phyloP scores from a whole-genome alignment of 225 moss, liverwort and hornwort genomes.

The Lunularia cruciata region DNA sequence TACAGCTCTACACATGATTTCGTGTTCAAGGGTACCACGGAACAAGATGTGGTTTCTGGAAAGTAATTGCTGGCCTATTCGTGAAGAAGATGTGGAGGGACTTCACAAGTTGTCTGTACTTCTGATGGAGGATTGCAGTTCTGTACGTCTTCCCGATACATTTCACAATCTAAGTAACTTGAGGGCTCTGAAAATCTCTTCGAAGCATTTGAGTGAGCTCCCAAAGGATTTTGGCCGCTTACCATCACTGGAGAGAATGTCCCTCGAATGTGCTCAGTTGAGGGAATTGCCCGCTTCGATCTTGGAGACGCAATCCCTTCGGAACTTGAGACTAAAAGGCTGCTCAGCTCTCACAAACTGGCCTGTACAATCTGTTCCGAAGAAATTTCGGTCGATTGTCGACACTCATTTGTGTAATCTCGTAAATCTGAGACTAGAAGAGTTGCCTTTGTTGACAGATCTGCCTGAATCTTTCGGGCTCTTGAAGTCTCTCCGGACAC shows the following conservation, averaged over 20 bases:
- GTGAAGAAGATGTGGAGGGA: neutral
- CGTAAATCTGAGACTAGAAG: neutral
- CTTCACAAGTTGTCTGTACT: neutral
- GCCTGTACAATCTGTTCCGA: no score
- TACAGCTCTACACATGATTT: no score
- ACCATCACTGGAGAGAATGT: neutral
- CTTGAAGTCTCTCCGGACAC: neutral
- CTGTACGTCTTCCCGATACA: neutral
- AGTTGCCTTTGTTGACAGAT: neutral
- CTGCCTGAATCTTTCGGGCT: neutral
- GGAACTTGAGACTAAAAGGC: neutral
- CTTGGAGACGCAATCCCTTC: neutral
- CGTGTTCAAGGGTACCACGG: no score
- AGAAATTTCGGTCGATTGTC: no score
- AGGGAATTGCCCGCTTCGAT: neutral
- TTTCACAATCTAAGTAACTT: neutral
- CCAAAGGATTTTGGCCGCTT: neutral
- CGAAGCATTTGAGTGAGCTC: neutral
- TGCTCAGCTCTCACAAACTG: neutral
- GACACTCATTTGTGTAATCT: no score
- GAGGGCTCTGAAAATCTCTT: neutral
- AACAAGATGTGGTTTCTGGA: neutral
- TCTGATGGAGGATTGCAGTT: neutral
- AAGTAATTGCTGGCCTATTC: neutral
- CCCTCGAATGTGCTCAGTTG: neutral